A percentile compares a stretch with the other conserved stretches of the same genome.
Evolutionary conservation across 1,284 basidiomycete species (phyloP).

Genomic region (Tausonia pullulans): DNA sequence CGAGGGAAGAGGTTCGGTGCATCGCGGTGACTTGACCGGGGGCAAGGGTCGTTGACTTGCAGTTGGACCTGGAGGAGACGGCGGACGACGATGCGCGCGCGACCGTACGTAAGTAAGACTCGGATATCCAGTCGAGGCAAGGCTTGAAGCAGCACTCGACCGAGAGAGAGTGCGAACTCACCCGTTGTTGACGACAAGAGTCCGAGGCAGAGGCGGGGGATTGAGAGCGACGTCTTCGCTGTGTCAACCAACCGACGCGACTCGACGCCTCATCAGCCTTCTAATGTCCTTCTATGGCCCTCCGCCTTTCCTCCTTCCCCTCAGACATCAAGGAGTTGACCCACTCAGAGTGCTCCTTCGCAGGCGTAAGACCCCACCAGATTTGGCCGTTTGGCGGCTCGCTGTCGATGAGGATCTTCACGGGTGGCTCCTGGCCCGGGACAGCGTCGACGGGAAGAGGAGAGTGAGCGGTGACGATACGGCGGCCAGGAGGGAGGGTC

Average conservation of each 20-base stretch:
- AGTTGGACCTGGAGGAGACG: conserved; percentile 1
- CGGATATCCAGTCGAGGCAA: neutral
- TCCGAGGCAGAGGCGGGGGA: neutral
- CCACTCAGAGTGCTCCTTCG: neutral
- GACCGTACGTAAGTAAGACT: neutral
- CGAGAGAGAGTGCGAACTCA: neutral
- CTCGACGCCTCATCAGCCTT: neutral
- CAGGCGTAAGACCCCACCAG: conserved; percentile 5
- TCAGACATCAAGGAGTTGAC: neutral
- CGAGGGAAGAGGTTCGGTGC: conserved; percentile 12
- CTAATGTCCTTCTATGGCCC: neutral
- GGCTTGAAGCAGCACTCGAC: neutral
- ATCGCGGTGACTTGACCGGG: conserved; percentile 12
- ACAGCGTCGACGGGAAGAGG: neutral
- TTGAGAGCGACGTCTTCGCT: neutral
- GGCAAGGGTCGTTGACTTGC: conserved; percentile 6
- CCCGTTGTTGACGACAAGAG: neutral
- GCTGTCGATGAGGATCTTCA: conserved; percentile 6
- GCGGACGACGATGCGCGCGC: neutral
- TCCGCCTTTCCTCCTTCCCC: neutral
- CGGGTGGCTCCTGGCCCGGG: conserved; percentile 1
- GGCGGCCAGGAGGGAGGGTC: conserved; percentile 3
- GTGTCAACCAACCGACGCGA: neutral
- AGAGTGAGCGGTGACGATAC: conserved; percentile 5
- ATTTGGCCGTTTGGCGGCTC: neutral